These are phyloP conservation scores for Sphaerulina vaccinii DNA, from an alignment of 2,329 filamentous ascomycete species.

Conservation along the genomic window DNA sequence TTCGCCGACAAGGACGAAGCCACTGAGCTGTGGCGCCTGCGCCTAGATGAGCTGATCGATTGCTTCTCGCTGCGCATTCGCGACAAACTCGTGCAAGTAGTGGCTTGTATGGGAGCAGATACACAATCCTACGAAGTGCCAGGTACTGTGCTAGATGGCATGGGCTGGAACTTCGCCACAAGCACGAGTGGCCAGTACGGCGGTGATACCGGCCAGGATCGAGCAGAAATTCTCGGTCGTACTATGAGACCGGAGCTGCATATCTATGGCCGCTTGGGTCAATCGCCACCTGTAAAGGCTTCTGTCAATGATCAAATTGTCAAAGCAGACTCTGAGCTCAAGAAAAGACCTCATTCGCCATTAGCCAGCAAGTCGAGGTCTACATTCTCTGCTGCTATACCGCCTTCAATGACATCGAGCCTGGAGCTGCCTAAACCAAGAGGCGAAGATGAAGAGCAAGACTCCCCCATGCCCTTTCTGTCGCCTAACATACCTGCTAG, in stretches of 20 bases:
- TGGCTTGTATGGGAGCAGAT: conserved; percentile 15
- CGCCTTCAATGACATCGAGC: conserved; percentile 31
- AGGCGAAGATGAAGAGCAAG: conserved; percentile 17
- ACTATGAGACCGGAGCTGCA: conserved; percentile 16
- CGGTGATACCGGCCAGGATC: not conserved
- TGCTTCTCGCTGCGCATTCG: conserved; percentile 20
- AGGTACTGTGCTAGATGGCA: conserved; percentile 21
- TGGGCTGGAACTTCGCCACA: conserved; percentile 21
- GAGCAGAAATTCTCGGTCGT: not conserved
- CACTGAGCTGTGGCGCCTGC: conserved; percentile 26
- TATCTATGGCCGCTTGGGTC: conserved; percentile 7
- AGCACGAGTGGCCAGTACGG: not conserved
- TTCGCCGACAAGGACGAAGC: conserved; percentile 17
- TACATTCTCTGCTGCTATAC: not conserved
- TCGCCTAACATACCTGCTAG: conserved; percentile 34
- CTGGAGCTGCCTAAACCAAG: conserved; percentile 29
- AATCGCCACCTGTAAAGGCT: conserved; percentile 3
- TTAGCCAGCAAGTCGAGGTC: not conserved
- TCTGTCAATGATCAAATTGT: not conserved
- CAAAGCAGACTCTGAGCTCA: not conserved
- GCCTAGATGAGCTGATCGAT: conserved; percentile 20
- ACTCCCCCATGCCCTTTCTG: conserved; percentile 35
- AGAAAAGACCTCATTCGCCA: not conserved
- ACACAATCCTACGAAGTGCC: conserved; percentile 24
- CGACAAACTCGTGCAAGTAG: conserved; percentile 13